phyloP scores from a whole-genome alignment of 1,284 basidiomycete species.

The Coniferiporia weirii region DNA sequence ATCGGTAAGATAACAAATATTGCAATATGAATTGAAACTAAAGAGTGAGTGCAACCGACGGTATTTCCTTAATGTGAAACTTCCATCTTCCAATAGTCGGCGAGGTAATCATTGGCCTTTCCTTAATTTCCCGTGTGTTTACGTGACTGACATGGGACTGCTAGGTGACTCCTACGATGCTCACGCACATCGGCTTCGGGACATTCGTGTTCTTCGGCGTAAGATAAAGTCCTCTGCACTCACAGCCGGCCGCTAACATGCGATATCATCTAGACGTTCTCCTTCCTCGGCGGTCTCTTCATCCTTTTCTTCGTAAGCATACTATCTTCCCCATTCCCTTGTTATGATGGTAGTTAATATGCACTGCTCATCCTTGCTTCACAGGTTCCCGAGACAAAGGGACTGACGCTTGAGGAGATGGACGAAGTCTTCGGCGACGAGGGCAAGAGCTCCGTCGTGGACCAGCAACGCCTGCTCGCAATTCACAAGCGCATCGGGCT shows the following conservation, averaged over 20 bases:
- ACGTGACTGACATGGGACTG: too few species aligned
- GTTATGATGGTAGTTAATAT: too few species aligned
- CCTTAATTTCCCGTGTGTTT: slow-evolving; percentile 22
- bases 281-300: slow-evolving; percentile 59
- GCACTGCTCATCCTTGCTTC: too few species aligned
- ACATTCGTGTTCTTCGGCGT: slow-evolving; percentile 70
- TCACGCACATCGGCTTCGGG: slow-evolving; percentile 50
- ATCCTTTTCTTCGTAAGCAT: slow-evolving; percentile 52
- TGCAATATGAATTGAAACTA: neutral
- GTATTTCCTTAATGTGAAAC: neutral
- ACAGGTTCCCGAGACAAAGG: slow-evolving; percentile 65
- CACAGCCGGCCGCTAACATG: too few species aligned
- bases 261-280: slow-evolving; percentile 40
- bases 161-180: slow-evolving; percentile 62
- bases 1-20: slow-evolving; percentile 40
- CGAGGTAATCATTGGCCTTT: slow-evolving; percentile 22
- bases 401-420: slow-evolving; percentile 65
- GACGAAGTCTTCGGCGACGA: slow-evolving; percentile 58
- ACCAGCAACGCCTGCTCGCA: slow-evolving; percentile 47
- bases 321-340: neutral
- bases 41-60: neutral
- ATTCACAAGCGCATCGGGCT: slow-evolving; percentile 60
- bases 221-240: slow-evolving; percentile 21
- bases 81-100: slow-evolving; percentile 2
- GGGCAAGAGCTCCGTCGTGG: slow-evolving; percentile 43